Evolutionary conservation across 148 eudicot genomes (phyloP).

Genomic region (Mesembryanthemum crystallinum): DNA sequence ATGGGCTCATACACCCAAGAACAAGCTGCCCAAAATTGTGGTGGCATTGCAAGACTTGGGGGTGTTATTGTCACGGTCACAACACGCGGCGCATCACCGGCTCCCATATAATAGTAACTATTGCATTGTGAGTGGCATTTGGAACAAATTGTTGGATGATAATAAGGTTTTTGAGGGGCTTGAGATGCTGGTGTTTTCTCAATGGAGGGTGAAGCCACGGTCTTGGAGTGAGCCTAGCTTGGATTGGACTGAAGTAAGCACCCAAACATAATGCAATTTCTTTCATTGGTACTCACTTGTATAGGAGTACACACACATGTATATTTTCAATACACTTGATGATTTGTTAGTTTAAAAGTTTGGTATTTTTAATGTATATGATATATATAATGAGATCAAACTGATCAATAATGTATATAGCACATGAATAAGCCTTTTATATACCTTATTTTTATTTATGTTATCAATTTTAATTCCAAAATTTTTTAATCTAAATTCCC

Average conservation of each 20-base stretch:
- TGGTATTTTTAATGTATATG: no score
- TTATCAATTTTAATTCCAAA: no score
- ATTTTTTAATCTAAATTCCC: no score
- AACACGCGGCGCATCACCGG: conserved; percentile 74
- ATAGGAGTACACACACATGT: no score
- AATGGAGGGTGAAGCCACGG: conserved; percentile 69
- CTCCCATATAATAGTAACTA: conserved; percentile 73
- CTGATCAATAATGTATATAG: no score
- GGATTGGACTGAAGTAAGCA: conserved; percentile 56
- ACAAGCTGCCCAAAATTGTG: conserved; percentile 58
- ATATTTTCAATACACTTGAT: no score
- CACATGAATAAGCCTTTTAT: no score
- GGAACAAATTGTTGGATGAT: conserved; percentile 69
- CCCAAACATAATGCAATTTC: neutral
- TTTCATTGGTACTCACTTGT: no score
- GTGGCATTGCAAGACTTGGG: conserved; percentile 66
- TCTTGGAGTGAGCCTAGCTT: conserved; percentile 78
- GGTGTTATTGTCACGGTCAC: conserved; percentile 52
- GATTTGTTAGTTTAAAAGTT: no score
- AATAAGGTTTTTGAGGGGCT: conserved; percentile 57
- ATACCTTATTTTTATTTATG: no score
- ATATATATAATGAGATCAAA: no score
- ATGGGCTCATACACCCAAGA: conserved; percentile 79
- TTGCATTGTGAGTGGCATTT: conserved; percentile 86
- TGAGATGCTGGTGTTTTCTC: conserved; percentile 67